These are phyloP conservation scores for Quercus variabilis DNA, from an alignment of 306 rosid species.

Conservation along the genomic window DNA sequence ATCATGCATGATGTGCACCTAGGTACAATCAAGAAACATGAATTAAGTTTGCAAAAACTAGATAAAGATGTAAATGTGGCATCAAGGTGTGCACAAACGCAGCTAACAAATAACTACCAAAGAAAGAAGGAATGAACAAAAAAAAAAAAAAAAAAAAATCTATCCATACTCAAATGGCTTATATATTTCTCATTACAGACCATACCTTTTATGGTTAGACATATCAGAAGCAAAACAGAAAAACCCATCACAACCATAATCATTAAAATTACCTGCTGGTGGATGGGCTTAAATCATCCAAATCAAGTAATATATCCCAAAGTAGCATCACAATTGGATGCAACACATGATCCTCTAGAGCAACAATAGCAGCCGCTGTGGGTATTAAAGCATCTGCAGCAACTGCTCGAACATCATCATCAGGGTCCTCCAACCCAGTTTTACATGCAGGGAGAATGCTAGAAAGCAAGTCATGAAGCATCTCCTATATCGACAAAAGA, in stretches of 20 bases:
- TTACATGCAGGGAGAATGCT: conserved; percentile 89
- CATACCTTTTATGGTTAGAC: too few relatives aligned
- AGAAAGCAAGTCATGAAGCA: conserved; percentile 84
- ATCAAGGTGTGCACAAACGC: neutral
- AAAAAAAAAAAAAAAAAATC: too few relatives aligned
- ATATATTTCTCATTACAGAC: neutral
- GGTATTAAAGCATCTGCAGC: conserved; percentile 99
- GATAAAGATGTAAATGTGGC: neutral
- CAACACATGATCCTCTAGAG: conserved; percentile 67
- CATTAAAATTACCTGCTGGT: conserved; percentile 80
- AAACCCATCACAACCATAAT: neutral
- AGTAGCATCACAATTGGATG: conserved; percentile 87
- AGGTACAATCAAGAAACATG: neutral
- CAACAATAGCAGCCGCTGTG: conserved; percentile 77
- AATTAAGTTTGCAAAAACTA: neutral
- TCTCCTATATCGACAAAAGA: conserved; percentile 57
- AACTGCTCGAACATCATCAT: conserved; percentile 97
- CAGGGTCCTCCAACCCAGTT: conserved; percentile 94
- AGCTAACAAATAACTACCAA: neutral
- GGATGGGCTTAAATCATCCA: conserved; percentile 98
- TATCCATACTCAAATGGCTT: neutral
- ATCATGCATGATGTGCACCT: neutral
- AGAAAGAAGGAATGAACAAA: neutral
- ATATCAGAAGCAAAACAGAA: neutral
- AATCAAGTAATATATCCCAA: conserved; percentile 95